Evolutionary conservation across 306 rosid species (phyloP).

Genomic region (Trifolium fragiferum): DNA sequence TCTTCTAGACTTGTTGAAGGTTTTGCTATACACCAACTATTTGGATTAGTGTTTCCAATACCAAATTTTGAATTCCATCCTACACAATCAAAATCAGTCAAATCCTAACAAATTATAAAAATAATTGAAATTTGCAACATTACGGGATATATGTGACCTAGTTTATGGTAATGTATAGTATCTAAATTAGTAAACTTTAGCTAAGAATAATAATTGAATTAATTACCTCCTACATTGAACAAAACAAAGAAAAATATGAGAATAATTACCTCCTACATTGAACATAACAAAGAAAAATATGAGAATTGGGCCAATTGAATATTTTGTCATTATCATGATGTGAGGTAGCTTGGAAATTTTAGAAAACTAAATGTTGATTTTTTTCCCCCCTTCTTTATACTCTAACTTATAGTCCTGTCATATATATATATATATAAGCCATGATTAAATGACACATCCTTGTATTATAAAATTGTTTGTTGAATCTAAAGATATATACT

Average conservation of each 20-base stretch:
- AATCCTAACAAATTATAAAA: background rate
- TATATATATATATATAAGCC: no score
- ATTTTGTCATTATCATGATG: background rate
- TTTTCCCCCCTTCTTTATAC: background rate
- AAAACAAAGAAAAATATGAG: background rate
- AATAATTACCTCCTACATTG: background rate
- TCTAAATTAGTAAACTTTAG: background rate
- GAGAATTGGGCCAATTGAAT: background rate
- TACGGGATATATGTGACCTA: background rate
- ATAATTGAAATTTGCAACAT: background rate
- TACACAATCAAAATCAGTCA: background rate
- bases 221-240: background rate
- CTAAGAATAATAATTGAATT: background rate
- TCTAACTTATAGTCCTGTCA: no score
- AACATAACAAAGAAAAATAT: background rate
- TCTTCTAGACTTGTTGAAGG: background rate
- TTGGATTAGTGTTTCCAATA: background rate
- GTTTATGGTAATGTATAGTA: background rate
- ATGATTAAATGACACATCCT: no score
- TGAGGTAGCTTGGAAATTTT: background rate
- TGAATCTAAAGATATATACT: no score
- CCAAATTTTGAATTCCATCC: background rate
- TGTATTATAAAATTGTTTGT: no score
- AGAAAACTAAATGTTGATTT: background rate
- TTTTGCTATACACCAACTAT: slow-evolving; percentile 4